Evolutionary conservation across 495 filamentous ascomycete genomes (phyloP).

Genomic region (Lichenothelia convexa): DNA sequence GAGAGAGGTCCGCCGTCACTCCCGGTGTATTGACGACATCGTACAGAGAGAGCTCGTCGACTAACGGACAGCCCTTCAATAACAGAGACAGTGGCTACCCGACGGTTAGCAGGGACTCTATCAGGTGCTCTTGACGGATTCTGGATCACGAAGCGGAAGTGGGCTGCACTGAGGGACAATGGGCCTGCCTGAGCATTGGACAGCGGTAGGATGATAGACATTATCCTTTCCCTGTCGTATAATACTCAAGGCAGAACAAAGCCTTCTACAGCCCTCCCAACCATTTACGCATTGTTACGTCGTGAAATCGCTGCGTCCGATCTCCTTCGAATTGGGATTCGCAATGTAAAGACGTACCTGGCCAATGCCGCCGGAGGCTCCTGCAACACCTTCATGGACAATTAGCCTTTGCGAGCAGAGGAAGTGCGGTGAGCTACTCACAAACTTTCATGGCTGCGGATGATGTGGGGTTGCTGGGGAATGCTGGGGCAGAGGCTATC

Average conservation of each 20-base stretch:
- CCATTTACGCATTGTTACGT: too few species aligned
- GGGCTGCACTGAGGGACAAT: too few species aligned
- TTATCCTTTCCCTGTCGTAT: too few species aligned
- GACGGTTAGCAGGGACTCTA: conserved; percentile 16
- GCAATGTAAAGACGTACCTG: conserved; percentile 35
- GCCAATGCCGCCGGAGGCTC: conserved; percentile 94
- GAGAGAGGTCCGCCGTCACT: conserved; percentile 86
- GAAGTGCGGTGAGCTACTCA: background rate
- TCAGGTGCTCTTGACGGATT: conserved; percentile 1
- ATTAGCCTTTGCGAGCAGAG: background rate
- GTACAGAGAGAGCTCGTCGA: conserved; percentile 87
- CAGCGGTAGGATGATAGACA: background rate
- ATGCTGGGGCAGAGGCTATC: too few species aligned
- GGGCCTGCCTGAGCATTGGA: too few species aligned
- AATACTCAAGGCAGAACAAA: too few species aligned
- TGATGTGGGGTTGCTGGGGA: too few species aligned
- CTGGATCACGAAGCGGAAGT: too few species aligned
- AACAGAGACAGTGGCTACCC: conserved; percentile 82
- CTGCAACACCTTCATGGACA: conserved; percentile 59
- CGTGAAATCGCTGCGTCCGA: too few species aligned
- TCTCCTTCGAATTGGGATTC: too few species aligned
- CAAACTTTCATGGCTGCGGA: conserved; percentile 3
- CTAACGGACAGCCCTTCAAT: conserved; percentile 66
- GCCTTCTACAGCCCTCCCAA: too few species aligned
- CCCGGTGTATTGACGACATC: conserved; percentile 98